These are phyloP conservation scores for Ilyonectria robusta DNA, from an alignment of 2,329 filamentous ascomycete genomes.

Conservation along the genomic window DNA sequence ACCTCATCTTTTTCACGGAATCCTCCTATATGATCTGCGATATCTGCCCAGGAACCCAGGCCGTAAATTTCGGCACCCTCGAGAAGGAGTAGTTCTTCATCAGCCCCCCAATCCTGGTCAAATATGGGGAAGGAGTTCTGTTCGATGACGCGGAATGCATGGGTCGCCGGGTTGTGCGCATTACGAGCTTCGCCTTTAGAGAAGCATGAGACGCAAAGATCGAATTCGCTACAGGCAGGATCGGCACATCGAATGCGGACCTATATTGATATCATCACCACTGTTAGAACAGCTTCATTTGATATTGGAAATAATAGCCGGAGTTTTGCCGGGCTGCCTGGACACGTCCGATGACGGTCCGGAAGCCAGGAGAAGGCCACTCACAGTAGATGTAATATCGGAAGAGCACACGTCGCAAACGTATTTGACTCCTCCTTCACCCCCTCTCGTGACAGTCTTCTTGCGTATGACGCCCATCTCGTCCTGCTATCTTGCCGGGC, in stretches of 20 bases:
- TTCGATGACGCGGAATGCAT: constrained; percentile 94
- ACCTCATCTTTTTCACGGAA: constrained; percentile 97
- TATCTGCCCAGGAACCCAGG: constrained; percentile 96
- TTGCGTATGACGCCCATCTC: constrained; percentile 95
- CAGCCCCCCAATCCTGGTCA: constrained; percentile 93
- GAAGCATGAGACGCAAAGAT: constrained; percentile 97
- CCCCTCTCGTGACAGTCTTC: constrained; percentile 88
- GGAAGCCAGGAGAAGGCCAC: constrained; percentile 52
- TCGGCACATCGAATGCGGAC: constrained; percentile 95
- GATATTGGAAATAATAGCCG: constrained; percentile 34
- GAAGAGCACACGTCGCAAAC: constrained; percentile 97
- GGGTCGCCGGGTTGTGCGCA: constrained; percentile 87
- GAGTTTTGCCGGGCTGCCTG: constrained; percentile 43
- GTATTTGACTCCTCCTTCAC: constrained; percentile 92
- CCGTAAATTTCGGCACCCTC: constrained; percentile 98
- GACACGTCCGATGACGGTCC: constrained; percentile 20
- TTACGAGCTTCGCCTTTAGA: constrained; percentile 84
- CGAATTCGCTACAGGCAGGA: constrained; percentile 88
- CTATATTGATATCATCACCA: constrained; percentile 61
- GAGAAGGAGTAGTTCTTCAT: constrained; percentile 93
- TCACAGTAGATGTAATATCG: constrained; percentile 95
- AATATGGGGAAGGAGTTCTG: constrained; percentile 99
- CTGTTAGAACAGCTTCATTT: constrained; percentile 24
- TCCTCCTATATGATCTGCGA: constrained; percentile 97
- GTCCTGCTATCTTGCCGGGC: constrained; percentile 44